Evolutionary conservation across 768 basidiomycete genomes (phyloP).

Genomic region (Panaeolus cyanescens): DNA sequence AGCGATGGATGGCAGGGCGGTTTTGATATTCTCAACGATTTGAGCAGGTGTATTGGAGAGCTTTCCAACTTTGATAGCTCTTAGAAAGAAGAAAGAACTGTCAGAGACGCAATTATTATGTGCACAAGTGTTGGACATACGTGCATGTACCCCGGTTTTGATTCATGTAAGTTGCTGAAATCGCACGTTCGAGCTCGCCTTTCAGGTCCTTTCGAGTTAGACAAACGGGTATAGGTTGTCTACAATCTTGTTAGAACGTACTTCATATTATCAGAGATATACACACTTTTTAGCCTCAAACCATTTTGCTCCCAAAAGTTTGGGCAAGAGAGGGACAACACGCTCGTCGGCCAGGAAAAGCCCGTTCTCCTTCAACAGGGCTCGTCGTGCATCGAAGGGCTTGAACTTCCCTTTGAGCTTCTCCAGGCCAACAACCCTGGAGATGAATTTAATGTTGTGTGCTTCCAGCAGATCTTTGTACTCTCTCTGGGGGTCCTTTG

Average conservation of each 20-base stretch:
- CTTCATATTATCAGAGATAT: not conserved
- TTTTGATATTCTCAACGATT: conserved; percentile 75
- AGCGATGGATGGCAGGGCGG: conserved; percentile 75
- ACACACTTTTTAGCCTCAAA: conserved; percentile 94
- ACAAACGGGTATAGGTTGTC: conserved; percentile 95
- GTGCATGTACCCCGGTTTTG: conserved; percentile 92
- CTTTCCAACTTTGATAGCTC: conserved; percentile 82
- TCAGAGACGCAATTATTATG: not conserved
- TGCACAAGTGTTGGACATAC: conserved; percentile 48
- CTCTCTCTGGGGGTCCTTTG: conserved; percentile 93
- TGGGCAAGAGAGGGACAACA: conserved; percentile 84
- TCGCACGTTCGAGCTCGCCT: conserved; percentile 87
- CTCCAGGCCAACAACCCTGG: conserved; percentile 84
- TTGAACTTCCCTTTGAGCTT: conserved; percentile 96
- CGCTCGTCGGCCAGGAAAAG: conserved; percentile 94
- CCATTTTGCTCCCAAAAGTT: conserved; percentile 85
- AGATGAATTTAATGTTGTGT: conserved; percentile 85
- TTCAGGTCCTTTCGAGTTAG: conserved; percentile 89
- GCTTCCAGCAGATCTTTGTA: conserved; percentile 91
- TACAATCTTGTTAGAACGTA: conserved; percentile 29
- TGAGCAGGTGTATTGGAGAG: conserved; percentile 74
- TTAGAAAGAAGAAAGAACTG: conserved; percentile 24
- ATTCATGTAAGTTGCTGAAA: conserved; percentile 95
- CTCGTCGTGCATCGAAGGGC: conserved; percentile 78
- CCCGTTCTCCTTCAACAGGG: conserved; percentile 86